Conservation (phyloP, 805 yeast genomes). For the Metschnikowia shivogae region DNA sequence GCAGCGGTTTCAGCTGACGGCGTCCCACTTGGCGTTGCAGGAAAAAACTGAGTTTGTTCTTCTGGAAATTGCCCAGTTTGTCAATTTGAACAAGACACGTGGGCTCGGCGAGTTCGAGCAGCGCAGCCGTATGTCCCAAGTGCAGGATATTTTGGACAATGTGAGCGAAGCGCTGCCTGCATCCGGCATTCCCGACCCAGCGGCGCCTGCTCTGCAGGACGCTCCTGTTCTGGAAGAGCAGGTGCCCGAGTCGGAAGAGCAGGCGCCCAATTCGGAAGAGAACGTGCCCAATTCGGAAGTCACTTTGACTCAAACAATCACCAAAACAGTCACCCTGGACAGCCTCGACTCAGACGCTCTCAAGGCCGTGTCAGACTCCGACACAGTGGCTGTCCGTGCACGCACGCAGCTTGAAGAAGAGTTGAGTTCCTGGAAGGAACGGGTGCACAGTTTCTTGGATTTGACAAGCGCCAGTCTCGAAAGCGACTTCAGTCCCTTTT, state of each 20-base stretch:
- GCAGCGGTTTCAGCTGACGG: conserved; percentile 8
- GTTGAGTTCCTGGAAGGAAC: conserved; percentile 29
- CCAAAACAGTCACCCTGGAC: conserved; percentile 3
- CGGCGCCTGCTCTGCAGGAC: not conserved
- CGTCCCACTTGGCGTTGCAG: conserved; percentile 8
- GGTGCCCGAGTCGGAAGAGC: not conserved
- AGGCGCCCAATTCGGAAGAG: not conserved
- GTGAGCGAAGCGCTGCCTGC: conserved; percentile 2
- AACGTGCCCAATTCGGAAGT: not conserved
- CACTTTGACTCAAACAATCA: conserved; percentile 12
- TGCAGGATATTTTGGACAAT: conserved; percentile 8
- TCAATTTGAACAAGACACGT: conserved; percentile 4
- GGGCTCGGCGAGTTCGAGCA: conserved; percentile 6
- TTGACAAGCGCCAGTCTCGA: conserved; percentile 32
- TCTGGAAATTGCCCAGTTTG: conserved; percentile 9
- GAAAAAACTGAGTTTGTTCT: conserved; percentile 14
- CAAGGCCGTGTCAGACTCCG: not conserved
- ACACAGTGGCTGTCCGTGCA: too few species aligned
- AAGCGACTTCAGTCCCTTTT: conserved; percentile 27
- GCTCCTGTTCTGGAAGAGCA: not conserved
- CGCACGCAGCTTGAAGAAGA: conserved; percentile 23
- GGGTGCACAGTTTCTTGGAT: conserved; percentile 31
- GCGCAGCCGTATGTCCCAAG: conserved; percentile 2
- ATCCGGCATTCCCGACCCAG: too few species aligned
- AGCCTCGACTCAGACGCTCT: not conserved